A percentile compares a stretch with the other conserved stretches of the same genome.
Evolutionary conservation across 345 rosid species (phyloP).

Genomic region (Limnanthes douglasii): DNA sequence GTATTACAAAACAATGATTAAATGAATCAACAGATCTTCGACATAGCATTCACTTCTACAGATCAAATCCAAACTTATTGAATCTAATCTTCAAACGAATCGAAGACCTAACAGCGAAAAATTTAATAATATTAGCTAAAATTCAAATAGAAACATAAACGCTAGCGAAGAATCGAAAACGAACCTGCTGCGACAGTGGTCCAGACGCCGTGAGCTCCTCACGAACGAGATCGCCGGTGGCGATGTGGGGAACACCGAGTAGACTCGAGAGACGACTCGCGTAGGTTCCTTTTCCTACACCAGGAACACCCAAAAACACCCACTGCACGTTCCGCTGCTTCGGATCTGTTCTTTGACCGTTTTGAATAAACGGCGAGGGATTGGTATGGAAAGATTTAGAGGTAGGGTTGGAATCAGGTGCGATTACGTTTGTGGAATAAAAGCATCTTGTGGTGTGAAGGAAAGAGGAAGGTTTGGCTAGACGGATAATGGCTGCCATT

Average conservation of each 20-base stretch:
- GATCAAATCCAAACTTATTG: too few species aligned
- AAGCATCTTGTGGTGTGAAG: slow-evolving; percentile 11
- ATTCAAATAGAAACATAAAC: neutral
- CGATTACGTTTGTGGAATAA: slow-evolving; percentile 10
- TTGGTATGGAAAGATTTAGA: slow-evolving; percentile 3
- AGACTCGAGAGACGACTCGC: slow-evolving; percentile 78
- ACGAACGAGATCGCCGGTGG: slow-evolving; percentile 95
- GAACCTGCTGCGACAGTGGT: slow-evolving; percentile 57
- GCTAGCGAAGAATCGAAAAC: neutral
- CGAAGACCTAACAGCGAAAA: too few species aligned
- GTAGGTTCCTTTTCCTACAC: slow-evolving; percentile 96
- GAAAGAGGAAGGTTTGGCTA: slow-evolving; percentile 21
- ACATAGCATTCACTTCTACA: too few species aligned
- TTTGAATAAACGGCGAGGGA: slow-evolving; percentile 12
- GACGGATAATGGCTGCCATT: slow-evolving; percentile 40
- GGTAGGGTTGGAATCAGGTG: slow-evolving; percentile 2
- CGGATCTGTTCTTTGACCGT: slow-evolving; percentile 18
- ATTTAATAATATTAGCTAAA: too few species aligned
- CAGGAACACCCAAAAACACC: slow-evolving; percentile 91
- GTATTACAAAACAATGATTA: too few species aligned
- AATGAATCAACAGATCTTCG: too few species aligned
- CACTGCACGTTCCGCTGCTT: slow-evolving; percentile 66
- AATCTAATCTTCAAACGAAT: too few species aligned
- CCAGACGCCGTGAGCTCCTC: slow-evolving; percentile 73
- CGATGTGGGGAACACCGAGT: slow-evolving; percentile 88